Conservation (phyloP, 495 filamentous ascomycete genomes). For the Tuber aestivum region DNA sequence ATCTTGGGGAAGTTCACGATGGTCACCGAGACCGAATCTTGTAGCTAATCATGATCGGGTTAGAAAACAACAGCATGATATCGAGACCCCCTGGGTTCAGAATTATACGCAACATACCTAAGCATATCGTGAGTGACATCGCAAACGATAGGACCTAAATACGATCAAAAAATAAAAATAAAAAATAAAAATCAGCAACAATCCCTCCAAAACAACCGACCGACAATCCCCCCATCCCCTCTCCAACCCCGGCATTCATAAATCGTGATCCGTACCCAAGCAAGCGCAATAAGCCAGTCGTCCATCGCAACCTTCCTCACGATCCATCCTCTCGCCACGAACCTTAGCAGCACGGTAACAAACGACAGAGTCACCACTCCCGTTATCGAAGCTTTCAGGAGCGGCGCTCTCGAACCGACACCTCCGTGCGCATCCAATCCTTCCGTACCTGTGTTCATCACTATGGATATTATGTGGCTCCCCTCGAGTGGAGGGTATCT, state of each 20-base stretch:
- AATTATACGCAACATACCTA: slow-evolving; percentile 50
- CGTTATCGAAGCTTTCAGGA: slow-evolving; percentile 10
- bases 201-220: slow-evolving; percentile 1
- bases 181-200: neutral
- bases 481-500: neutral
- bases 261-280: slow-evolving; percentile 58
- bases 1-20: neutral
- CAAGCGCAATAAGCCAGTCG: slow-evolving; percentile 77
- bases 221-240: neutral
- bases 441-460: neutral
- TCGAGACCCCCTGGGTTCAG: neutral
- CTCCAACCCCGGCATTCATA: neutral
- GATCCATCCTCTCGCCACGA: slow-evolving; percentile 47
- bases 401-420: neutral
- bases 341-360: slow-evolving; percentile 16
- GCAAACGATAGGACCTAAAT: slow-evolving; percentile 62
- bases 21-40: neutral
- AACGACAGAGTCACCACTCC: slow-evolving; percentile 15
- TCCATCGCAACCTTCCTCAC: slow-evolving; percentile 63
- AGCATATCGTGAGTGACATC: slow-evolving; percentile 69
- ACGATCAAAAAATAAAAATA: slow-evolving; percentile 2
- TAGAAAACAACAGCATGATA: neutral
- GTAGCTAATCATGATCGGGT: neutral
- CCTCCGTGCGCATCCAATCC: neutral
- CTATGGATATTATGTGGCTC: neutral